Conservation (phyloP, 441 rosid genomes). For the Arabidopsis hybrid region DNA sequence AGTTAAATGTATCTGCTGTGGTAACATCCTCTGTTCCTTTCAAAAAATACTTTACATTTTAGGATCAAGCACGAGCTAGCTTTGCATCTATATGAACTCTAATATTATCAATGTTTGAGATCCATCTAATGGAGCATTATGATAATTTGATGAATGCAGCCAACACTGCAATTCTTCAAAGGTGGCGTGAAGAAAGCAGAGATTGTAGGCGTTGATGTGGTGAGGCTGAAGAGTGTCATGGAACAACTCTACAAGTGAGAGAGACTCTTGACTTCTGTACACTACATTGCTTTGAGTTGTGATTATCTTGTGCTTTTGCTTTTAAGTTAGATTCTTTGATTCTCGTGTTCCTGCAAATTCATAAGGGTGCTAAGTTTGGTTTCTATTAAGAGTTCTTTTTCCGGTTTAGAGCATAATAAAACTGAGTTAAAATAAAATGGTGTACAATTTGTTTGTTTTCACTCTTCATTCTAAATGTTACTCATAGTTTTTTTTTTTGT, state of each 20-base stretch:
- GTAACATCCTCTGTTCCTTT: conserved; percentile 48
- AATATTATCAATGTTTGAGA: neutral
- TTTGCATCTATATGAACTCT: neutral
- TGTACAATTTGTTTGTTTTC: too few species aligned
- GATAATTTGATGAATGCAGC: conserved; percentile 54
- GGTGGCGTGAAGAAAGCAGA: conserved; percentile 69
- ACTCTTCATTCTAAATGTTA: too few species aligned
- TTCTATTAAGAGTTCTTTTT: neutral
- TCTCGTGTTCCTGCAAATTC: conserved; percentile 6
- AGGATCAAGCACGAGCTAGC: conserved; percentile 12
- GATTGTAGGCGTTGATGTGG: conserved; percentile 70
- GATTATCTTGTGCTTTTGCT: neutral
- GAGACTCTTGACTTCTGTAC: neutral
- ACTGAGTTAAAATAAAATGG: too few species aligned
- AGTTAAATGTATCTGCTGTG: conserved; percentile 64
- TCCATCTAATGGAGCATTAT: conserved; percentile 15
- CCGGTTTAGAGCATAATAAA: too few species aligned
- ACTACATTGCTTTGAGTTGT: conserved; percentile 7
- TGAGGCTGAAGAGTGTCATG: conserved; percentile 55
- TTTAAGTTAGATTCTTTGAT: neutral
- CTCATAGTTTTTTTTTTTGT: too few species aligned
- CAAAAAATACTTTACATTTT: conserved; percentile 4
- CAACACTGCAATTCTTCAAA: conserved; percentile 71
- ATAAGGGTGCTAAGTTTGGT: conserved; percentile 16
- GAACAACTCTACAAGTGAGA: too few species aligned